These are phyloP conservation scores for Populus hybrid DNA, from an alignment of 441 rosid genomes.

Conservation along the genomic window DNA sequence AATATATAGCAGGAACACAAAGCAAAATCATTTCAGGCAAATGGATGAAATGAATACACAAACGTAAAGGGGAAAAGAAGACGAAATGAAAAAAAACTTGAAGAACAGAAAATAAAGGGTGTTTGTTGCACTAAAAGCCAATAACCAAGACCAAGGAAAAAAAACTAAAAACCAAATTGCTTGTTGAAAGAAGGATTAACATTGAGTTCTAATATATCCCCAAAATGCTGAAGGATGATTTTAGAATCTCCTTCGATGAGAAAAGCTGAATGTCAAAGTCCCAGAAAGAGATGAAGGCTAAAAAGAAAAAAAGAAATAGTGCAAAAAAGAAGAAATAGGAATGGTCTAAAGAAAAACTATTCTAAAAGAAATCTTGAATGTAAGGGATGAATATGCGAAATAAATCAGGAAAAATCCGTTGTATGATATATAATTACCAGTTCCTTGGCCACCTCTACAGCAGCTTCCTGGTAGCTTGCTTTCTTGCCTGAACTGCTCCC, in stretches of 20 bases:
- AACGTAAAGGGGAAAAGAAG: background rate
- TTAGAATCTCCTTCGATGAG: background rate
- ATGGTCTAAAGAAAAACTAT: background rate
- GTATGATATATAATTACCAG: slow-evolving; percentile 42
- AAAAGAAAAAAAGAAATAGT: background rate
- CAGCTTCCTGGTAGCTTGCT: slow-evolving; percentile 86
- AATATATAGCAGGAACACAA: background rate
- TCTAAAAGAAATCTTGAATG: background rate
- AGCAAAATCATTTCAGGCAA: slow-evolving; percentile 6
- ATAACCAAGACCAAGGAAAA: background rate
- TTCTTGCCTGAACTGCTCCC: slow-evolving; percentile 93
- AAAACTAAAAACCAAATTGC: background rate
- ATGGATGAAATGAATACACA: background rate
- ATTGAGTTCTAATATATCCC: background rate
- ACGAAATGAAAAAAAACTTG: background rate
- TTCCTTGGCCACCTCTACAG: slow-evolving; percentile 74
- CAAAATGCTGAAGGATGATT: background rate
- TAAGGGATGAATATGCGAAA: background rate
- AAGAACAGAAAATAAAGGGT: background rate
- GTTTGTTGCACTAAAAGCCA: background rate
- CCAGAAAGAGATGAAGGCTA: background rate
- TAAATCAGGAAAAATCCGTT: background rate
- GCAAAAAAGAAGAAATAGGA: background rate
- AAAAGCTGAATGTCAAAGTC: background rate
- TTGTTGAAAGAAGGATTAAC: background rate